phyloP scores from a whole-genome alignment of 306 rosid species.

The Ammopiptanthus mongolicus region DNA sequence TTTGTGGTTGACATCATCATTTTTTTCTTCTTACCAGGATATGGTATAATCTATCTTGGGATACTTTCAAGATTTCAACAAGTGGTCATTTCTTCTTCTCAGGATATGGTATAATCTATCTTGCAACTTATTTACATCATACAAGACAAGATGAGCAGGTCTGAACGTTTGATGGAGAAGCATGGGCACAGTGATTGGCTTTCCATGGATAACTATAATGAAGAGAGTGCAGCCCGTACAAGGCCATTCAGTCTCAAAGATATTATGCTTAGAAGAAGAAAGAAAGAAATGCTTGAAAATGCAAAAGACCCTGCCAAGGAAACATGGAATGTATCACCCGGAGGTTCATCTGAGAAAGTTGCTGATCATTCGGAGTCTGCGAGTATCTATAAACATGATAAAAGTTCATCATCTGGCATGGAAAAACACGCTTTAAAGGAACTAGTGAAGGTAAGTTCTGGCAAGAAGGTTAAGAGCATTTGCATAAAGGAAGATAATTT shows the following conservation, averaged over 20 bases:
- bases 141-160: constrained; percentile 55
- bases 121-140: constrained; percentile 19
- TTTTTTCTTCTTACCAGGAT: constrained; percentile 13
- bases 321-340: constrained; percentile 19
- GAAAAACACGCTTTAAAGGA: constrained; percentile 37
- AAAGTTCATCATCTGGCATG: constrained; percentile 28
- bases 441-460: constrained; percentile 39
- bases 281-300: constrained; percentile 46
- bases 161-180: constrained; percentile 41
- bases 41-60: constrained; percentile 12
- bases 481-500: constrained; percentile 33
- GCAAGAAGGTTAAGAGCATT: constrained; percentile 42
- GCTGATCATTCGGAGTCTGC: constrained; percentile 36
- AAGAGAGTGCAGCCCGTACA: constrained; percentile 85
- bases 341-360: constrained; percentile 35
- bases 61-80: constrained; percentile 5
- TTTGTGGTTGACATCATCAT: background rate
- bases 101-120: constrained; percentile 4
- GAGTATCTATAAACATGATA: constrained; percentile 17
- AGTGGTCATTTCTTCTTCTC: background rate
- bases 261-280: constrained; percentile 69
- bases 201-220: constrained; percentile 35
- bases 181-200: constrained; percentile 26
- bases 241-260: constrained; percentile 83
- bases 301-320: constrained; percentile 35